phyloP scores from a whole-genome alignment of 2,329 filamentous ascomycete genomes.

The Knufia fluminis region DNA sequence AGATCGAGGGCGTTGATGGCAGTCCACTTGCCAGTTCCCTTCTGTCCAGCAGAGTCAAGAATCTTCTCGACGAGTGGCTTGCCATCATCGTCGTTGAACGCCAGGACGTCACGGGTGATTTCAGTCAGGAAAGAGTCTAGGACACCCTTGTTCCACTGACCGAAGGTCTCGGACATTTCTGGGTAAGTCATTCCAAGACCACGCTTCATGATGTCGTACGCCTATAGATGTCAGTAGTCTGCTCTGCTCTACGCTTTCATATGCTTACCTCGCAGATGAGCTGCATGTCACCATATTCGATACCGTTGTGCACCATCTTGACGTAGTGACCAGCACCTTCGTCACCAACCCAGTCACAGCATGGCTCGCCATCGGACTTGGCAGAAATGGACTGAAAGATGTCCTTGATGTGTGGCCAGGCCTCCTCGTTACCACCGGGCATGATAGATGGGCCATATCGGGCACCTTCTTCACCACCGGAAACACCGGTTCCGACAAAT shows the following conservation, averaged over 20 bases:
- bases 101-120: constrained; percentile 97
- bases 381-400: constrained; percentile 96
- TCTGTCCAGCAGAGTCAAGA: constrained; percentile 94
- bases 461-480: constrained; percentile 98
- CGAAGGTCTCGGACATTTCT: constrained; percentile 91
- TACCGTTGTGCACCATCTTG: constrained; percentile 99
- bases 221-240: constrained; percentile 44
- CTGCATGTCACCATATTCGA: constrained; percentile 99
- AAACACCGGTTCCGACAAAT: constrained; percentile 95
- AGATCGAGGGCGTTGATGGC: constrained; percentile 98
- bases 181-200: constrained; percentile 79
- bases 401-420: constrained; percentile 97
- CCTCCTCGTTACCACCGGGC: constrained; percentile 97
- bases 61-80: constrained; percentile 95
- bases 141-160: constrained; percentile 97
- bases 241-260: background rate
- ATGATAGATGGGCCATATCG: constrained; percentile 95
- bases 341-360: constrained; percentile 99
- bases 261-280: constrained; percentile 85
- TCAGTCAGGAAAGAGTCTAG: constrained; percentile 98
- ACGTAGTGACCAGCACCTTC: constrained; percentile 99
- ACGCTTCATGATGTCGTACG: constrained; percentile 99
- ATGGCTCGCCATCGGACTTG: constrained; percentile 94
- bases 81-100: constrained; percentile 93
- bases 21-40: constrained; percentile 99